Evolutionary conservation across 129 eudicot species (phyloP).

Genomic region (Gnaphalium uliginosum): DNA sequence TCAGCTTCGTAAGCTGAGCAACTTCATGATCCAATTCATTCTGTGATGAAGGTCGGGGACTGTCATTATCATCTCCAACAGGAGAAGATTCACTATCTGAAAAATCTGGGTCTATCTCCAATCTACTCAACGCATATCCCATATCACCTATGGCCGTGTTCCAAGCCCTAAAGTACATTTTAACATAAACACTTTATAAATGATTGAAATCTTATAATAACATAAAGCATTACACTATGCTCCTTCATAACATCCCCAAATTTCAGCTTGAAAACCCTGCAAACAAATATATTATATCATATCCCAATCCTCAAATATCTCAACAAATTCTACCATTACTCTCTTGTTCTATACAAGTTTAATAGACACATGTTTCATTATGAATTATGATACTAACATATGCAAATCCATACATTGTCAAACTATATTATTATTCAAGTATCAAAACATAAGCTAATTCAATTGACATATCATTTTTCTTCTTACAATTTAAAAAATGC

Average conservation of each 20-base stretch:
- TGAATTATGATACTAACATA: neutral
- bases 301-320: slow-evolving; percentile 8
- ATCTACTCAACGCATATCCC: slow-evolving; percentile 75
- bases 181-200: slow-evolving; percentile 17
- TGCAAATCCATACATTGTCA: neutral
- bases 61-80: slow-evolving; percentile 27
- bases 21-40: slow-evolving; percentile 59
- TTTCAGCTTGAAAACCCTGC: slow-evolving; percentile 33
- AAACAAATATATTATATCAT: slow-evolving; percentile 27
- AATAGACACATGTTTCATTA: slow-evolving; percentile 6
- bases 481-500: neutral
- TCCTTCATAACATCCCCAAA: slow-evolving; percentile 33
- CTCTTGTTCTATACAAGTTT: neutral
- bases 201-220: slow-evolving; percentile 4
- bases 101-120: slow-evolving; percentile 56
- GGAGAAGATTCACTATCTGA: slow-evolving; percentile 48
- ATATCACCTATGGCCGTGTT: slow-evolving; percentile 40
- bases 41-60: slow-evolving; percentile 20
- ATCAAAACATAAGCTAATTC: neutral
- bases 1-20: slow-evolving; percentile 72
- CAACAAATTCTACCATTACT: neutral
- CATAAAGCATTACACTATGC: slow-evolving; percentile 19
- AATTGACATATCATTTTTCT: neutral
- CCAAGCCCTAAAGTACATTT: slow-evolving; percentile 51
- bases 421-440: neutral